Evolutionary conservation across 768 basidiomycete genomes (phyloP).

Genomic region (Leccinum pellstonianum): DNA sequence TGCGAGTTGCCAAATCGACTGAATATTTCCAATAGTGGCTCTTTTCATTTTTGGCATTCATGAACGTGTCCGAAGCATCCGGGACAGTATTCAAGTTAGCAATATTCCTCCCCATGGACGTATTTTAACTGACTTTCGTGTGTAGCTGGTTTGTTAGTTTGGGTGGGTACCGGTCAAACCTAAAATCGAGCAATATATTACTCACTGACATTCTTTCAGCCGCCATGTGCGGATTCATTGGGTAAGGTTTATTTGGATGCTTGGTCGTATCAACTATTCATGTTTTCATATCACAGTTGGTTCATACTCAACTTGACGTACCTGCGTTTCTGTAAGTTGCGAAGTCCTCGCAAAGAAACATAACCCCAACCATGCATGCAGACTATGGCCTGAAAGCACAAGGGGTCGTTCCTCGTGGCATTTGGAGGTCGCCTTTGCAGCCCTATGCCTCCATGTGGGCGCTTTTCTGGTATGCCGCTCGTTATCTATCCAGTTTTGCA

Average conservation of each 20-base stretch:
- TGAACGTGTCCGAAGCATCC: constrained; percentile 59
- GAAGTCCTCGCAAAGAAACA: constrained; percentile 33
- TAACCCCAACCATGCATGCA: constrained; percentile 1
- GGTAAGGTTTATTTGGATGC: constrained; percentile 8
- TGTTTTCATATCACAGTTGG: constrained; percentile 51
- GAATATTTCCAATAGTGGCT: constrained; percentile 24
- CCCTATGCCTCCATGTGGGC: constrained; percentile 74
- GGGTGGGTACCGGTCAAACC: constrained; percentile 29
- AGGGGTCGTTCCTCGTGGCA: constrained; percentile 57
- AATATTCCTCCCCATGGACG: not conserved
- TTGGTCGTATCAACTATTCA: constrained; percentile 48
- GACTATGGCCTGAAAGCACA: constrained; percentile 17
- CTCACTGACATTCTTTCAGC: constrained; percentile 17
- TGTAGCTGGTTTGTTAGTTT: constrained; percentile 69
- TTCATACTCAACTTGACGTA: constrained; percentile 69
- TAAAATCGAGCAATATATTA: not conserved
- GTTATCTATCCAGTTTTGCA: constrained; percentile 11
- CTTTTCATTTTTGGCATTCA: constrained; percentile 57
- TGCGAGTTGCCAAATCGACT: constrained; percentile 16
- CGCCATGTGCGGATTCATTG: constrained; percentile 64
- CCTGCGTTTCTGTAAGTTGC: constrained; percentile 59
- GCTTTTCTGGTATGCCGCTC: constrained; percentile 56
- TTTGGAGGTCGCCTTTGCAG: constrained; percentile 63
- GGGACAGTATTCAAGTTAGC: constrained; percentile 36
- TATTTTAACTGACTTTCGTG: constrained; percentile 21